These are phyloP conservation scores for Voacanga thouarsii DNA, from an alignment of 257 asterid species.

Conservation along the genomic window DNA sequence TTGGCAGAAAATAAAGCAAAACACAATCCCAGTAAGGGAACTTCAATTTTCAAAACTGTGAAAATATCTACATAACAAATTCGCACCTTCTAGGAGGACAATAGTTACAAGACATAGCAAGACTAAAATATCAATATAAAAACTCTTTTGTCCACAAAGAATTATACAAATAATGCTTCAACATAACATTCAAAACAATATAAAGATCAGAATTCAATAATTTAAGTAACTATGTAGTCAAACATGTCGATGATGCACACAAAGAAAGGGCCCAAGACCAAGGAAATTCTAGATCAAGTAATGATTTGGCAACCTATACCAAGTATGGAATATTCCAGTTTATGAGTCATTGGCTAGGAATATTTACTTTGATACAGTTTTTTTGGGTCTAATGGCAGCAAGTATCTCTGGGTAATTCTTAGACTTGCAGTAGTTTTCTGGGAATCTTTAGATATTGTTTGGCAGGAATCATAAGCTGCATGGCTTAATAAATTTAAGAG, in stretches of 20 bases:
- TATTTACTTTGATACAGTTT: no score
- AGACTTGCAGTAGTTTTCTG: not conserved
- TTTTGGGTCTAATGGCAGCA: not conserved
- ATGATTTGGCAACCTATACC: not conserved
- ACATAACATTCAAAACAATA: not conserved
- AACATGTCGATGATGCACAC: not conserved
- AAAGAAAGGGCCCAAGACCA: not conserved
- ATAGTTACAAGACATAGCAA: not conserved
- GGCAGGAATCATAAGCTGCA: not conserved
- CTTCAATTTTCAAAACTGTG: not conserved
- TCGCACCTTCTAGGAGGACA: not conserved
- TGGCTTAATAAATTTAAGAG: no score
- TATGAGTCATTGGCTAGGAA: not conserved
- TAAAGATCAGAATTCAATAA: not conserved
- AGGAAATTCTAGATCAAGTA: not conserved
- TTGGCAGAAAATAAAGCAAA: not conserved
- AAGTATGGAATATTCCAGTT: not conserved
- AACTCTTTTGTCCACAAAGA: not conserved
- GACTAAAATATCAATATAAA: not conserved
- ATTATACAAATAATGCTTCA: not conserved
- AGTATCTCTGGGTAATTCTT: not conserved
- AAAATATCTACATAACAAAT: not conserved
- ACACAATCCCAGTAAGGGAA: not conserved
- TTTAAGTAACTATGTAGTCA: not conserved
- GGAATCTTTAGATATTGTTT: not conserved